Base-by-base conservation (phyloP, 768 basidiomycete genomes). In the Mycena polygramma region DNA sequence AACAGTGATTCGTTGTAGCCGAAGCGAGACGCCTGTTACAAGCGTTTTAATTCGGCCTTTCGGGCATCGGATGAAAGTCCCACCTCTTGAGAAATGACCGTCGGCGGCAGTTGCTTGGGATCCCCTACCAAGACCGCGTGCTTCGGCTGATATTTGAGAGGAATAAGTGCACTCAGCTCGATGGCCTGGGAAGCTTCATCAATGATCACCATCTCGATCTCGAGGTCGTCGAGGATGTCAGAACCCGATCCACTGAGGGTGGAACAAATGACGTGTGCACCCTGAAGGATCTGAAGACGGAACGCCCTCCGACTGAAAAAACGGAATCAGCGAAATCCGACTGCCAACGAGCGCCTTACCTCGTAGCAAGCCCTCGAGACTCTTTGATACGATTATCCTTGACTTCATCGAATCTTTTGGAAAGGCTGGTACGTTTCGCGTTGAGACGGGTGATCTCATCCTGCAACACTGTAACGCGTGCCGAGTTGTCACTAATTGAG, bases 151-250 rank as follows among this genome's bases (percentile, higher is more conserved):
- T 95, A 98, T 79, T 94, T 98, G 71, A 99, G 84, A 46, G 98
- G 98, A 67, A 99, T 99, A 70, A 99, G 81, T 10, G 97, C 95
- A 72, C 94, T 96, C 49, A 98, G 86, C 80, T 99, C 98, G 55
- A 98, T 93, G 19, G 97, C 92, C 80, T 99, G 98, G 1, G 97
- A 97, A 1, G 98, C 98, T 80, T 99, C 98, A 76, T 99, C 98
- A 69, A 99, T 97, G 79, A 99, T 91, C 74, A 99, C 88, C 81
- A 97, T 94, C 74, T 98, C 97, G 77, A 98, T 98, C 60, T 97
- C 93, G 71, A 94, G 88, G 43, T 88, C 85, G 66, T 93, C 90
- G 49, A 99, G 85, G 55, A 88, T 87, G 19, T 98, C 97, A 72
- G 98, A 94, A 6, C 97, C 98, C 20, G 97, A 87, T 39, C 97